These are phyloP conservation scores for Trebouxia sp. DNA, from an alignment of 139 green algal genomes.

Conservation along the genomic window DNA sequence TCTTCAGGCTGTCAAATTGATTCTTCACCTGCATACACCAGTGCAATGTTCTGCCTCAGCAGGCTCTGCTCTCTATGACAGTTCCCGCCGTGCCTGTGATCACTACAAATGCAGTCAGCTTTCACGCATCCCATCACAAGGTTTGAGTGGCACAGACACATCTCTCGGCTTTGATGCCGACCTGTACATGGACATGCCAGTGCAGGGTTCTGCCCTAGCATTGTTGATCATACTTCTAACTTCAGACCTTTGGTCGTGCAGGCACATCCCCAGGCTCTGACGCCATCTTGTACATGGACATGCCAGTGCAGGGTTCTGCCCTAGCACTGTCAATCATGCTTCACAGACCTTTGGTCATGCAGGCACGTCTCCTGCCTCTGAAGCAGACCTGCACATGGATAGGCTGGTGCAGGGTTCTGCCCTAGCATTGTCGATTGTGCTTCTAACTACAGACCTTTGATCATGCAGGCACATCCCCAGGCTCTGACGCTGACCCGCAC, in stretches of 20 bases:
- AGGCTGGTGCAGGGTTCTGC: not conserved
- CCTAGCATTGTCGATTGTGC: not conserved
- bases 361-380: slow-evolving; percentile 6
- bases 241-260: too few species aligned
- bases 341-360: not conserved
- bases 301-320: too few species aligned
- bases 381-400: not conserved
- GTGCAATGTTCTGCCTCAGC: not conserved
- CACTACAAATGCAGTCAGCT: too few species aligned
- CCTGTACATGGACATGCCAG: not conserved
- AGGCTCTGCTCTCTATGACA: too few species aligned
- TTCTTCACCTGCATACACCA: too few species aligned
- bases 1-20: too few species aligned
- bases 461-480: not conserved
- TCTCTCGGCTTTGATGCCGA: not conserved
- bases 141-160: not conserved
- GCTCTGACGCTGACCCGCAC: not conserved
- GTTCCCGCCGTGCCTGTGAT: too few species aligned
- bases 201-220: not conserved
- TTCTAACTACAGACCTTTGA: too few species aligned
- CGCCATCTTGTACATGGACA: too few species aligned
- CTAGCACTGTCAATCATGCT: not conserved
- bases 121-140: too few species aligned
- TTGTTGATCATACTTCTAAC: too few species aligned
- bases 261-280: too few species aligned